Conservation (phyloP, 176 grass and related monocot species). For the Ampelocalamus luodianensis region DNA sequence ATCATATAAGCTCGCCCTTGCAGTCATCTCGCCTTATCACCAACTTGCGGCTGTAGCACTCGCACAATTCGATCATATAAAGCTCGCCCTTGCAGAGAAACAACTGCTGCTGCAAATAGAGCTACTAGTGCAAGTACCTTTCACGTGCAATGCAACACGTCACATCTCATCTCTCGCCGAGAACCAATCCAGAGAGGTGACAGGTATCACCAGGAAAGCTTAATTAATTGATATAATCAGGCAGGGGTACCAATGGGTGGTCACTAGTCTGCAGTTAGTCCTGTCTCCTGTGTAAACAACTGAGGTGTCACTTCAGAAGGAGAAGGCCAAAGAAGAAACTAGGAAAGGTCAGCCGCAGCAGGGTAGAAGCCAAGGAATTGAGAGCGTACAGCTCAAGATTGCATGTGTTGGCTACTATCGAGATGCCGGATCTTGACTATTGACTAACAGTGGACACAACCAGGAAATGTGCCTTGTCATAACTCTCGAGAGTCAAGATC, state of each 20-base stretch:
- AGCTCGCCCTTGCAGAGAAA: neutral
- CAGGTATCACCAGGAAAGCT: neutral
- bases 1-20: neutral
- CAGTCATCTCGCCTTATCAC: neutral
- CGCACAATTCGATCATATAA: neutral
- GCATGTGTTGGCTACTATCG: neutral
- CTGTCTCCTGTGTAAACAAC: neutral
- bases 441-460: neutral
- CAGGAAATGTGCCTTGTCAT: neutral
- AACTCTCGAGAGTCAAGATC: neutral
- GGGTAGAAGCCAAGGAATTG: neutral
- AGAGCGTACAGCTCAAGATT: neutral
- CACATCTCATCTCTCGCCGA: neutral
- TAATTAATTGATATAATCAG: neutral
- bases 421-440: slow-evolving; percentile 11
- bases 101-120: neutral
- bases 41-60: neutral
- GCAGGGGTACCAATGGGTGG: neutral
- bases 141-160: neutral
- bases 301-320: neutral
- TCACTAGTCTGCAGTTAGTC: neutral
- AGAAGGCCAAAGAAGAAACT: too few relatives aligned
- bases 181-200: neutral
- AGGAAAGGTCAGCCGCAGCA: neutral
- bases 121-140: neutral